phyloP scores from a whole-genome alignment of 2,329 filamentous ascomycete species.

The Aspergillus caelatus region DNA sequence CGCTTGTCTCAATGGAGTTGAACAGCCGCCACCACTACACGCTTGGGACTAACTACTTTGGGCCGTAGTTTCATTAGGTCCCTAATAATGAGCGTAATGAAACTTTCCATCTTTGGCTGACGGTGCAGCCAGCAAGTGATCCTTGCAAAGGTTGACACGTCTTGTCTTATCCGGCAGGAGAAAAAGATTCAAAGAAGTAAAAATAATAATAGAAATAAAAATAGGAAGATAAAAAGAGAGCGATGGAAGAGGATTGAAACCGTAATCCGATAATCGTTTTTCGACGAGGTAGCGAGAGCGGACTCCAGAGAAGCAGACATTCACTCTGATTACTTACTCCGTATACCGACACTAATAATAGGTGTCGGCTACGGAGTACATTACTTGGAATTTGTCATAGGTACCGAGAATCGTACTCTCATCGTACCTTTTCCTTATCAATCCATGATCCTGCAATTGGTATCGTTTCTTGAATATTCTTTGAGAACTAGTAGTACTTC shows the following conservation, averaged over 20 bases:
- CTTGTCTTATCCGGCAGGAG: constrained; percentile 5
- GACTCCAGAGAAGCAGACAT: not conserved
- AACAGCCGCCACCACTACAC: constrained; percentile 21
- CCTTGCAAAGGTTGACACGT: constrained; percentile 24
- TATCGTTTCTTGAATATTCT: not conserved
- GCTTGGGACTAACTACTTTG: constrained; percentile 11
- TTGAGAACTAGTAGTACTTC: not conserved
- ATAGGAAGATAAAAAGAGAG: not conserved
- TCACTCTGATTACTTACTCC: not conserved
- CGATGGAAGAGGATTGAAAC: not conserved
- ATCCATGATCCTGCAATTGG: not conserved
- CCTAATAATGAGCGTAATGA: constrained; percentile 3
- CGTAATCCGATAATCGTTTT: not conserved
- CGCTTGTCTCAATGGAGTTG: constrained; percentile 25
- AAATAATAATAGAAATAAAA: constrained; percentile 8
- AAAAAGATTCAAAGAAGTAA: not conserved
- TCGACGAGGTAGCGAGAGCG: not conserved
- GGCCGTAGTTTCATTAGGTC: constrained; percentile 21
- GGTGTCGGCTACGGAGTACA: not conserved
- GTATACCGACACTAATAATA: not conserved
- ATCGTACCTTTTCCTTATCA: not conserved
- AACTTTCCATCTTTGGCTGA: constrained; percentile 2
- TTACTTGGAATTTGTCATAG: not conserved
- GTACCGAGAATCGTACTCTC: not conserved
- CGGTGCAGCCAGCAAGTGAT: constrained; percentile 11